These are phyloP conservation scores for Pholiota adiposa DNA, from an alignment of 1,284 basidiomycete genomes.

Conservation along the genomic window DNA sequence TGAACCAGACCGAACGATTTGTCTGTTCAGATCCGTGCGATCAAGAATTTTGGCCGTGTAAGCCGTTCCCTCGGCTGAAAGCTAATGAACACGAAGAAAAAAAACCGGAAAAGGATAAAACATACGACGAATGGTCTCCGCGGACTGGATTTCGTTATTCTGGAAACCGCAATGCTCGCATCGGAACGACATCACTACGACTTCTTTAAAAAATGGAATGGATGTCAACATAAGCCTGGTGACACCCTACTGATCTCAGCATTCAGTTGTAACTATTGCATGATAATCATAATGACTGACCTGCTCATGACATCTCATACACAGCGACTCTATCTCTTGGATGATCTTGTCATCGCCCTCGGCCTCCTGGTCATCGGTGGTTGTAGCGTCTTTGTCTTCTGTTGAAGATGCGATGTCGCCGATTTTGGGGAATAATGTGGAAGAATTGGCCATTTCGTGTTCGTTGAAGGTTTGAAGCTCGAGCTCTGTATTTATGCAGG, in stretches of 20 bases:
- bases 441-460: neutral
- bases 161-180: conserved; percentile 91
- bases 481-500: neutral
- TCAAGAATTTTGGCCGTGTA: conserved; percentile 87
- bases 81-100: neutral
- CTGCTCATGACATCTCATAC: conserved; percentile 93
- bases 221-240: conserved; percentile 92
- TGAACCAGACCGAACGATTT: conserved; percentile 89
- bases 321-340: conserved; percentile 89
- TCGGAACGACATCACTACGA: conserved; percentile 95
- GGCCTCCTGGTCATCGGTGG: conserved; percentile 12
- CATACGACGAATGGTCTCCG: conserved; percentile 86
- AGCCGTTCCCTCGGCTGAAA: conserved; percentile 63
- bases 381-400: conserved; percentile 18
- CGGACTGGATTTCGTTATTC: conserved; percentile 97
- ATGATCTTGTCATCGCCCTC: conserved; percentile 67
- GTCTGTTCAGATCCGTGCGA: conserved; percentile 86
- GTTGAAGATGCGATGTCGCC: conserved; percentile 23
- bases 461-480: no score
- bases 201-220: conserved; percentile 96
- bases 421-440: conserved; percentile 16
- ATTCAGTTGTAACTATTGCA: conserved; percentile 15
- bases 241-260: conserved; percentile 64
- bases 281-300: conserved; percentile 45
- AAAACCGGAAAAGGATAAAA: neutral